Conservation (phyloP, 2,329 filamentous ascomycete species). For the Cladorrhinum sp. region DNA sequence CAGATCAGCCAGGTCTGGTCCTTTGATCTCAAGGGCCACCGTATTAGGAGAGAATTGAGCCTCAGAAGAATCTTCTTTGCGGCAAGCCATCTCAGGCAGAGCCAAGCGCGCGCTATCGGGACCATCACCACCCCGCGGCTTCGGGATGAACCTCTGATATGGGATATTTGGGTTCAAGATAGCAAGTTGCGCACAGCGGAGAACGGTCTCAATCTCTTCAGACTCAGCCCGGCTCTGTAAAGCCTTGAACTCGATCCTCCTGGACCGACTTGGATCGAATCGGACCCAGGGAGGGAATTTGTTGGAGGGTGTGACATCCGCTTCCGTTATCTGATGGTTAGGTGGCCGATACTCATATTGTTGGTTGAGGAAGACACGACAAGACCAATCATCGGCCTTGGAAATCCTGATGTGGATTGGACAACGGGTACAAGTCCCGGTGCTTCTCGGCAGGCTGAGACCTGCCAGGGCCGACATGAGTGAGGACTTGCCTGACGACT, state of each 20-base stretch:
- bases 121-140: conserved; percentile 28
- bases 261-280: conserved; percentile 41
- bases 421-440: conserved; percentile 75
- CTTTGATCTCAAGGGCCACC: conserved; percentile 71
- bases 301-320: conserved; percentile 47
- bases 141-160: conserved; percentile 53
- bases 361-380: conserved; percentile 62
- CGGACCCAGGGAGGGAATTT: conserved; percentile 66
- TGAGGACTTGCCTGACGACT: conserved; percentile 78
- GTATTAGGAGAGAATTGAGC: conserved; percentile 81
- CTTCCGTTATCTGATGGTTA: conserved; percentile 40
- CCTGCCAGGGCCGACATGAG: conserved; percentile 63
- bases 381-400: conserved; percentile 61
- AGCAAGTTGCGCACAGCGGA: conserved; percentile 74
- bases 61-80: conserved; percentile 41
- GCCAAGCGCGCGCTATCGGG: conserved; percentile 17
- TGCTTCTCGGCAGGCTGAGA: conserved; percentile 67
- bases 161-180: conserved; percentile 64
- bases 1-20: conserved; percentile 66
- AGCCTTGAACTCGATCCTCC: conserved; percentile 55
- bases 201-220: conserved; percentile 60
- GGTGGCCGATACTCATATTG: conserved; percentile 57
- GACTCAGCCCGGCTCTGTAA: conserved; percentile 59
- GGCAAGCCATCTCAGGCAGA: conserved; percentile 14
- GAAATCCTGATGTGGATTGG: conserved; percentile 76